Conservation (phyloP, 1,284 basidiomycete genomes). For the Apiotrichum veenhuisii region DNA sequence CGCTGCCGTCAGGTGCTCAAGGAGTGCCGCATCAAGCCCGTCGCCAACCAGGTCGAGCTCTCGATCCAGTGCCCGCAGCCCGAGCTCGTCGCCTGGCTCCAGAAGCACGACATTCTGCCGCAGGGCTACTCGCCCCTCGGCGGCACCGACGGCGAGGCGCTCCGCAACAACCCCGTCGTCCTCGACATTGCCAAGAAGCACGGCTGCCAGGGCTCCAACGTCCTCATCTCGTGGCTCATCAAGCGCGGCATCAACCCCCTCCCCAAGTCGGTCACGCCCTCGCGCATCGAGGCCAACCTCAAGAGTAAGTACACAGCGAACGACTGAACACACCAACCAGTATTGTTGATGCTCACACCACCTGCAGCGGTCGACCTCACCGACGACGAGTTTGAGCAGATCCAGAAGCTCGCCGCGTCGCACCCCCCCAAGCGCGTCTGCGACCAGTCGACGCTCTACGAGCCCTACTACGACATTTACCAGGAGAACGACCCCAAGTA, state of each 20-base stretch:
- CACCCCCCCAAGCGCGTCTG: conserved; percentile 43
- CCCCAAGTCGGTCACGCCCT: conserved; percentile 51
- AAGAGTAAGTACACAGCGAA: conserved; percentile 29
- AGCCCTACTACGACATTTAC: conserved; percentile 45
- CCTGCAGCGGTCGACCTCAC: conserved; percentile 32
- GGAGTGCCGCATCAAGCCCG: conserved; percentile 54
- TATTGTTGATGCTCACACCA: no score
- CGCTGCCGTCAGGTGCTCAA: conserved; percentile 68
- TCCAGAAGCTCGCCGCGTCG: conserved; percentile 37
- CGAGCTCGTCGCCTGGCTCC: conserved; percentile 64
- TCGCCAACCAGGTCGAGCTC: conserved; percentile 73
- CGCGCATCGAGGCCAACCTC: conserved; percentile 48
- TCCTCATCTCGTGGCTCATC: conserved; percentile 72
- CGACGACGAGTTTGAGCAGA: conserved; percentile 39
- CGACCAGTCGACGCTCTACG: conserved; percentile 38
- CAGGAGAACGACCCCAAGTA: conserved; percentile 57
- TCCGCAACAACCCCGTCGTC: conserved; percentile 61
- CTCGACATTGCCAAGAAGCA: conserved; percentile 62
- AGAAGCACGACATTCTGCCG: conserved; percentile 60
- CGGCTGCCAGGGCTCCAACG: conserved; percentile 70
- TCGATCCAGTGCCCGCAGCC: conserved; percentile 78
- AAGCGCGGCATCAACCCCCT: conserved; percentile 63
- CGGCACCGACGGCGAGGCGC: conserved; percentile 64
- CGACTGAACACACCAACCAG: conserved; percentile 8
- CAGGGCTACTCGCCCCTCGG: conserved; percentile 75